These are phyloP conservation scores for Spergularia bocconei DNA, from an alignment of 148 eudicot species.

Conservation along the genomic window DNA sequence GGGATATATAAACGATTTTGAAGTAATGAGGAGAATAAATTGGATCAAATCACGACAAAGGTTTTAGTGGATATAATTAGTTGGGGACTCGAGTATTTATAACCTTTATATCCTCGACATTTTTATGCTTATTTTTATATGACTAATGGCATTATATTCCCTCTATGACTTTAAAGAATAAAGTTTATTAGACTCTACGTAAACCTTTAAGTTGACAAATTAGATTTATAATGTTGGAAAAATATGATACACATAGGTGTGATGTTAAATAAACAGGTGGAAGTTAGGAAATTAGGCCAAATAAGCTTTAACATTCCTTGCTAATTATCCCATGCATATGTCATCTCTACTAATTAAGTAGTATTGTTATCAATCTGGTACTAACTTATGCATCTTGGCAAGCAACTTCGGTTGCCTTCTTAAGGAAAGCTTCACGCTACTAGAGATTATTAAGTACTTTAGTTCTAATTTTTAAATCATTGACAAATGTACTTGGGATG, in stretches of 20 bases:
- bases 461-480: background rate
- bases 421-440: slow-evolving; percentile 7
- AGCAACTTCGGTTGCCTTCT: slow-evolving; percentile 23
- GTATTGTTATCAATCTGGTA: background rate
- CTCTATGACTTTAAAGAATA: background rate
- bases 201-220: slow-evolving; percentile 18
- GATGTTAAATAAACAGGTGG: slow-evolving; percentile 20
- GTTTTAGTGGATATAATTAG: background rate
- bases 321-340: slow-evolving; percentile 6
- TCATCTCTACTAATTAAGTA: background rate
- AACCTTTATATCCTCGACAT: no score
- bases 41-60: background rate
- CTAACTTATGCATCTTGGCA: slow-evolving; percentile 12
- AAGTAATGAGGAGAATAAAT: background rate
- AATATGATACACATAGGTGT: background rate
- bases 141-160: no score
- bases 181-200: background rate
- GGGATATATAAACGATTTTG: background rate
- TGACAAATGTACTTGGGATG: background rate
- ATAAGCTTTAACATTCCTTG: slow-evolving; percentile 7
- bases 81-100: background rate
- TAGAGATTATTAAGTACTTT: background rate
- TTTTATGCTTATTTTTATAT: no score
- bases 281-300: background rate
- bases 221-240: background rate